A percentile compares a stretch with the other conserved stretches of the same genome.
Evolutionary conservation across 352 stramenopile species (phyloP).

Genomic region (Globisporangium paddicum): DNA sequence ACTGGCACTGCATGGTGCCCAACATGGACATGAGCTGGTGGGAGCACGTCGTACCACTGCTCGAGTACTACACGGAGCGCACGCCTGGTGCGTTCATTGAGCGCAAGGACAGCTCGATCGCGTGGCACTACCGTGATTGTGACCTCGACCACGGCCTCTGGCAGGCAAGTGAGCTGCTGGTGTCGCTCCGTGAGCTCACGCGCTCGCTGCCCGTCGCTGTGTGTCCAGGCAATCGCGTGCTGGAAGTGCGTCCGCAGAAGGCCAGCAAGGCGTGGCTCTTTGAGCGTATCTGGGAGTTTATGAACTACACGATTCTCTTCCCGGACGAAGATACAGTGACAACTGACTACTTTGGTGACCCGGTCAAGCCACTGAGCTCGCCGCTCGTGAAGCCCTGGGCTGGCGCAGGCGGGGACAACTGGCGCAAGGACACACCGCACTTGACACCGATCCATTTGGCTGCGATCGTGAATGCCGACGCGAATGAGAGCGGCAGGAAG

Average conservation of each 20-base stretch:
- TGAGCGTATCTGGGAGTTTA: constrained; percentile 82
- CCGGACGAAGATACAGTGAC: constrained; percentile 58
- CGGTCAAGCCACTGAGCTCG: constrained; percentile 35
- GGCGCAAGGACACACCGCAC: neutral
- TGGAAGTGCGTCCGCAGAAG: constrained; percentile 77
- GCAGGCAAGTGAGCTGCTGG: constrained; percentile 88
- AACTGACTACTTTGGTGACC: constrained; percentile 71
- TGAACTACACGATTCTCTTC: constrained; percentile 68
- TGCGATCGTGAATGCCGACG: neutral
- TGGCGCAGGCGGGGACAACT: constrained; percentile 1
- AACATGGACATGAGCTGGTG: constrained; percentile 81
- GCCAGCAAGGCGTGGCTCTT: constrained; percentile 79
- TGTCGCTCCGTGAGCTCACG: constrained; percentile 73
- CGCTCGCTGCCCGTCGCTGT: constrained; percentile 66
- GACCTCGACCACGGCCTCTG: constrained; percentile 84
- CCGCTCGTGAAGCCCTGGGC: constrained; percentile 40
- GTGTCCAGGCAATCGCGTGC: constrained; percentile 66
- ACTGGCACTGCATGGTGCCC: constrained; percentile 76
- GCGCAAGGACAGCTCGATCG: constrained; percentile 78
- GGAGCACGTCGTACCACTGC: constrained; percentile 68
- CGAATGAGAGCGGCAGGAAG: neutral
- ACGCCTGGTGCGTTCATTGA: constrained; percentile 84
- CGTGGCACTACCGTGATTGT: constrained; percentile 89
- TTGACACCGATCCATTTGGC: constrained; percentile 14
- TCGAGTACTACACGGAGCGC: constrained; percentile 83